Base-by-base conservation (phyloP, 139 green algal species). In the Spirogloea muscicola region DNA sequence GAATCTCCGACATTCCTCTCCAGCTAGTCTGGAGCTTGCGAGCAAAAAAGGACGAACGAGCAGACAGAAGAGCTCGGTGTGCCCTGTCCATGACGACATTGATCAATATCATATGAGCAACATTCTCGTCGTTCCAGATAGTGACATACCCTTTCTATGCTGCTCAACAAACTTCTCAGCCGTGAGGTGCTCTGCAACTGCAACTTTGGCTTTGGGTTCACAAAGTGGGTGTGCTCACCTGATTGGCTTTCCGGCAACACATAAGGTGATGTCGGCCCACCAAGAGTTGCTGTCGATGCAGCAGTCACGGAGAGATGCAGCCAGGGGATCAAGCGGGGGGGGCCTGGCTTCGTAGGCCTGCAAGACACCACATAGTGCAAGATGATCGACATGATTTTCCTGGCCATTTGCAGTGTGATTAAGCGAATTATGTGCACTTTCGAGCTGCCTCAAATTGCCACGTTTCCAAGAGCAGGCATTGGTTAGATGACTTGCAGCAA, bases 191-290 rank as follows among this genome's bases (percentile, higher is more conserved):
- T n/a, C n/a, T n/a, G n/a, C n/a, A n/a, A n/a, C n/a, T n/a, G n/a
- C n/a, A n/a, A n/a, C n/a, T n/a, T n/a, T n/a, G n/a, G n/a, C n/a
- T n/a, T n/a, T n/a, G n/a, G n/a, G n/a, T n/a, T n/a, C n/a, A n/a
- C n/a, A n/a, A n/a, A n/a, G n/a, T n/a, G n/a, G 43, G 13, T 51
- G 43, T 16, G 43, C 43, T 51, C 13, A 10, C 43, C 10, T 10
- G 43, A 51, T 51, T 16, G 10, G 10, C 43, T 10, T 27, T 43
- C 65, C n/a, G 21, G 51, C 52, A 74, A 27, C 6, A 62, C 6
- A 9, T 70, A 80, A 68, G 5, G 44, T 43, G 33, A 80, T 51
- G 64, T 80, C 72, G 41, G 62, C 36, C 62, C 66, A 79, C 27
- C 34, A 34, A 6, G 21, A 21, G 29, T 64, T 4, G 27, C 44